Percentiles rank a stretch among this genome's conserved stretches.
phyloP scores from a whole-genome alignment of 1,284 basidiomycete species.

The Porogramme epimiltina region DNA sequence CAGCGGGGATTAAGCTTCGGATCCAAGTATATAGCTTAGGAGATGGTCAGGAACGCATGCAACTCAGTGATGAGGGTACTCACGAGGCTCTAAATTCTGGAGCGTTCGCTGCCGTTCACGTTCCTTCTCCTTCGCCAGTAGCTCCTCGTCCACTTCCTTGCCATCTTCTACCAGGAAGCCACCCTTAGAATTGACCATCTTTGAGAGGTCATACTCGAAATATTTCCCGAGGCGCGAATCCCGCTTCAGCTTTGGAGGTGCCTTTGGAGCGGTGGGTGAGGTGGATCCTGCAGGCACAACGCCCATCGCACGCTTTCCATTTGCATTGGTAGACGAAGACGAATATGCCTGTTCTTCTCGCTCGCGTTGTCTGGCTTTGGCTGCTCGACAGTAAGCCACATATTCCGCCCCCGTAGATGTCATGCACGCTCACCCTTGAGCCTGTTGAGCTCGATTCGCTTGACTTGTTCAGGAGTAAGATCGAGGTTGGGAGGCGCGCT shows the following conservation, averaged over 20 bases:
- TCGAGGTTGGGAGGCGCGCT: conserved; percentile 22
- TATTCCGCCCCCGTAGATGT: conserved; percentile 40
- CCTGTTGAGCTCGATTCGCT: conserved; percentile 44
- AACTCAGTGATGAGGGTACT: conserved; percentile 30
- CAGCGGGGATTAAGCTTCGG: conserved; percentile 79
- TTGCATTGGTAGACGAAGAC: conserved; percentile 43
- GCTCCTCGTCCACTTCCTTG: conserved; percentile 70
- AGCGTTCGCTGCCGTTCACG: conserved; percentile 69
- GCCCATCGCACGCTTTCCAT: conserved; percentile 35
- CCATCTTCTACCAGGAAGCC: conserved; percentile 89
- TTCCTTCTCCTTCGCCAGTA: conserved; percentile 73
- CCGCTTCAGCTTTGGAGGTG: conserved; percentile 57
- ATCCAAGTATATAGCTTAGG: conserved; percentile 67
- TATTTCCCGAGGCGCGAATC: conserved; percentile 82
- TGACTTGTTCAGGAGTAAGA: conserved; percentile 40
- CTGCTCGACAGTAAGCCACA: conserved; percentile 59
- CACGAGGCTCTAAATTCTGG: conserved; percentile 74
- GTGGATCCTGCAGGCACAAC: conserved; percentile 52
- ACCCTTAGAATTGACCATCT: conserved; percentile 94
- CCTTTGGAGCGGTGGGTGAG: conserved; percentile 58
- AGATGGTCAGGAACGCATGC: not conserved
- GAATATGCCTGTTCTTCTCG: conserved; percentile 46
- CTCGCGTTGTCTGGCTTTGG: conserved; percentile 40
- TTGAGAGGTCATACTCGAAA: conserved; percentile 95
- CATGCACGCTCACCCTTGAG: conserved; percentile 35